Conservation (phyloP, 2,329 filamentous ascomycete genomes). For the Dothistroma pini region DNA sequence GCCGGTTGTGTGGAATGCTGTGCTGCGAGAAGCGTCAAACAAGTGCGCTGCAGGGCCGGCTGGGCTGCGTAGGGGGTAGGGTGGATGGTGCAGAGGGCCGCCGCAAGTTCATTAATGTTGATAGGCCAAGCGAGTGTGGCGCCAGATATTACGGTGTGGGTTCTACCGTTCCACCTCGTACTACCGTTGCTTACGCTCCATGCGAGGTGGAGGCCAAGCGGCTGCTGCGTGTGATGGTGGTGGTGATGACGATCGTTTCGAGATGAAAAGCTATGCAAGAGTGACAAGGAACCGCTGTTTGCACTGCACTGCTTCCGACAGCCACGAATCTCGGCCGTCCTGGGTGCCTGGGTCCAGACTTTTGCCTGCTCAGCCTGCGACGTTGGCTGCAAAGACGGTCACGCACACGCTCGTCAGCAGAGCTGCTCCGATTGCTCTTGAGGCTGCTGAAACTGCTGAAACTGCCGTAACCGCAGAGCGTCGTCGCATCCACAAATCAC, state of each 20-base stretch:
- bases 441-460: not conserved
- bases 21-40: not conserved
- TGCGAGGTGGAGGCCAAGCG: not conserved
- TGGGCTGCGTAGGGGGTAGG: not conserved
- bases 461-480: not conserved
- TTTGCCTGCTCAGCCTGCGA: not conserved
- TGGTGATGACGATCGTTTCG: not conserved
- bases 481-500: no score
- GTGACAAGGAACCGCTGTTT: no score
- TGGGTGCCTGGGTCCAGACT: not conserved
- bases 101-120: not conserved
- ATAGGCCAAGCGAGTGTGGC: not conserved
- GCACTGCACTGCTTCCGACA: not conserved
- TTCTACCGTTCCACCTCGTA: not conserved
- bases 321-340: not conserved
- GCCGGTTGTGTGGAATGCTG: not conserved
- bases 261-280: not conserved
- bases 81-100: not conserved
- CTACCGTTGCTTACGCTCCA: not conserved
- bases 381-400: not conserved
- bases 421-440: not conserved
- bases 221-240: not conserved
- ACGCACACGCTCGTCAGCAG: not conserved
- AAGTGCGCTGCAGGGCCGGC: not conserved
- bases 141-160: not conserved